Evolutionary conservation across 2,329 filamentous ascomycete genomes (phyloP).

Genomic region (Lachnum nothofagi): DNA sequence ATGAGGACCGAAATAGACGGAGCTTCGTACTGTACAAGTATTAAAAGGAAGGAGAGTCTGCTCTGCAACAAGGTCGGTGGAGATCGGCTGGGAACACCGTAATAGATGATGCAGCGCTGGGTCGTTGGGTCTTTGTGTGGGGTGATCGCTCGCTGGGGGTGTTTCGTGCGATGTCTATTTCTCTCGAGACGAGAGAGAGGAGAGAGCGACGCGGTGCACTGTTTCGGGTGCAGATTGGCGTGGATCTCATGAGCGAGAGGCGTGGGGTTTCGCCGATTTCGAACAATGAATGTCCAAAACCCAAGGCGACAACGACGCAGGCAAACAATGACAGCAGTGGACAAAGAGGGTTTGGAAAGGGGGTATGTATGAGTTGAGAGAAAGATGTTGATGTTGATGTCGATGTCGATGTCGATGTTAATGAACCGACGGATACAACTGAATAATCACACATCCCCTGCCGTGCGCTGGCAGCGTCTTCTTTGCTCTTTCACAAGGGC

Average conservation of each 20-base stretch:
- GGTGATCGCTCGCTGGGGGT: conserved; percentile 5
- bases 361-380: no score
- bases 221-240: conserved; percentile 6
- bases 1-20: background rate
- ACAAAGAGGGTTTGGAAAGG: no score
- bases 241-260: background rate
- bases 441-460: no score
- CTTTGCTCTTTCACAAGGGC: no score
- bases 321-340: background rate
- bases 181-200: conserved; percentile 2
- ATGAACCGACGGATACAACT: no score
- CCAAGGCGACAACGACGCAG: background rate
- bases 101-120: conserved; percentile 5
- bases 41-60: background rate
- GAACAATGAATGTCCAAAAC: background rate
- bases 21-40: background rate
- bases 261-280: no score
- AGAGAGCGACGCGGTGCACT: conserved; percentile 12
- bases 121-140: conserved; percentile 8
- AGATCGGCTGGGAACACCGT: conserved; percentile 10
- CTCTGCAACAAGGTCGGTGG: conserved; percentile 4
- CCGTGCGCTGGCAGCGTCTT: no score
- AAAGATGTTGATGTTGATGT: no score
- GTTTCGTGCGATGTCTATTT: conserved; percentile 10
- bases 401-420: no score